These are phyloP conservation scores for Laguncularia racemosa DNA, from an alignment of 345 rosid species.

Conservation along the genomic window DNA sequence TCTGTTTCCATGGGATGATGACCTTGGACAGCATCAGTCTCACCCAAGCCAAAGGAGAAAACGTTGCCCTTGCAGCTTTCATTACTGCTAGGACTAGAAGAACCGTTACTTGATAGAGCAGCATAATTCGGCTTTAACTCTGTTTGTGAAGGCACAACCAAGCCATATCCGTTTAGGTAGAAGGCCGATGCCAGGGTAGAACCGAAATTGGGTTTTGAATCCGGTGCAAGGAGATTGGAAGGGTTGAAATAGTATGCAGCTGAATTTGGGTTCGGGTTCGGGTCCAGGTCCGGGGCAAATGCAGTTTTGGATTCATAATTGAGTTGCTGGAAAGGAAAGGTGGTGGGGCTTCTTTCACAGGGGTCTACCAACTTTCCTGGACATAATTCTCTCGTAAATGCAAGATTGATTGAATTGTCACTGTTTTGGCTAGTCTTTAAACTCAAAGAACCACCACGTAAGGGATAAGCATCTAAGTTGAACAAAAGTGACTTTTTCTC, in stretches of 20 bases:
- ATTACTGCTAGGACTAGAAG: too few relatives aligned
- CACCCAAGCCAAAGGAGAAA: constrained; percentile 5
- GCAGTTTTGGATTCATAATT: neutral
- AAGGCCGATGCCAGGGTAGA: constrained; percentile 2
- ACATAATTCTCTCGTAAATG: constrained; percentile 2
- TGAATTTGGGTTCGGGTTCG: neutral
- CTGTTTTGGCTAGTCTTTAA: neutral
- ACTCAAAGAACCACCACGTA: constrained; percentile 1
- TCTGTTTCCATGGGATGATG: neutral
- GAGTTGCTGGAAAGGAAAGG: constrained; percentile 10
- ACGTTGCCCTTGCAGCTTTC: neutral
- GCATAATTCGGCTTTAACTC: neutral
- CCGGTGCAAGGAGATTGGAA: neutral
- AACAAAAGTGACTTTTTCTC: neutral
- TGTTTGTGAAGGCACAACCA: neutral
- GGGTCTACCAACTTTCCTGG: neutral
- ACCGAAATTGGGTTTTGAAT: neutral
- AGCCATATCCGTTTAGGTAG: neutral
- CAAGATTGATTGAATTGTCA: neutral
- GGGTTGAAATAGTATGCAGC: constrained; percentile 1
- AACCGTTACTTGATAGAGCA: too few relatives aligned
- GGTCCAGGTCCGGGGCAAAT: constrained; percentile 7
- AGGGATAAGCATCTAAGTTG: neutral
- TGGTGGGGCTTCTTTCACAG: neutral
- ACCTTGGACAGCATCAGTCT: neutral